Conservation (phyloP, 148 eudicot genomes). For the Amaranthus hypochondriacus region DNA sequence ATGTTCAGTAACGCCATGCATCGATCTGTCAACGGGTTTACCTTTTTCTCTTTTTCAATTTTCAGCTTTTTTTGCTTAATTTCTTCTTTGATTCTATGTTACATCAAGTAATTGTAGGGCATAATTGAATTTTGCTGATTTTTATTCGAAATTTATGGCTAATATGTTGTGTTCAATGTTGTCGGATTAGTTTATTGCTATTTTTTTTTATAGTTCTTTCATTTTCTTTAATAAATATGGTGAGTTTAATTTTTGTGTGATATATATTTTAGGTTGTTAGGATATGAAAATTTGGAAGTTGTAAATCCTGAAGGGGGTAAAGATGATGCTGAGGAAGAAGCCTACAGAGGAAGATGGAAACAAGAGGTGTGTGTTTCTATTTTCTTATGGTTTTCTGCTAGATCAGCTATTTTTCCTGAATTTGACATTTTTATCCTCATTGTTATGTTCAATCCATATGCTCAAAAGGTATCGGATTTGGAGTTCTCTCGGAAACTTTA, state of each 20-base stretch:
- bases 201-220: not conserved
- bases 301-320: conserved; percentile 94
- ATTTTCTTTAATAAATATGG: not conserved
- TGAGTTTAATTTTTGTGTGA: not conserved
- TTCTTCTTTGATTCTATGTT: not conserved
- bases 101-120: no score
- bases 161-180: not conserved
- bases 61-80: not conserved
- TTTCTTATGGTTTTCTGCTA: not conserved
- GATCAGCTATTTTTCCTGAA: not conserved
- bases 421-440: not conserved
- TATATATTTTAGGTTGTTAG: conserved; percentile 45
- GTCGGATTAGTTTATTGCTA: not conserved
- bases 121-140: not conserved
- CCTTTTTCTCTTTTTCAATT: not conserved
- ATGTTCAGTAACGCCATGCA: conserved; percentile 70
- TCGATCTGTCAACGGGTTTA: conserved; percentile 74
- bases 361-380: conserved; percentile 49
- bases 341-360: conserved; percentile 85
- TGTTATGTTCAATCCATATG: not conserved
- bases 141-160: not conserved
- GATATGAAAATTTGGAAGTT: conserved; percentile 85
- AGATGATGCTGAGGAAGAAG: conserved; percentile 94
- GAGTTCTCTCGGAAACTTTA: no score
- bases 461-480: no score